A percentile compares a stretch with the other conserved stretches of the same genome.
phyloP scores from a whole-genome alignment of 2,329 filamentous ascomycete species.

The Colletotrichum orchidophilum region DNA sequence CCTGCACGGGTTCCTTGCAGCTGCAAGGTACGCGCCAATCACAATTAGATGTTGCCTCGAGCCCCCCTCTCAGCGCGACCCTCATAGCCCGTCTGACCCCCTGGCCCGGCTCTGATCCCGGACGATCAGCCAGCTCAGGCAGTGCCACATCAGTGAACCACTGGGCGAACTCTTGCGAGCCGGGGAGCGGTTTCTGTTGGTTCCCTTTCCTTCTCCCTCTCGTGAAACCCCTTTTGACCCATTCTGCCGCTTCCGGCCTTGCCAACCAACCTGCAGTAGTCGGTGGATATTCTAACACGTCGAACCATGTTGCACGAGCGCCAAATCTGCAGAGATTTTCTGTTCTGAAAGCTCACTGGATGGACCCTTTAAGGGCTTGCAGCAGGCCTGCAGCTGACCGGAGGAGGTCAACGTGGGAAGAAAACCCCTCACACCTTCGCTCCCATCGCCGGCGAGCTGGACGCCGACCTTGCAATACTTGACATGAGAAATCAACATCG shows the following conservation, averaged over 20 bases:
- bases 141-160: conserved; percentile 25
- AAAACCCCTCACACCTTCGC: conserved; percentile 7
- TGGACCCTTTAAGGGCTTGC: conserved; percentile 13
- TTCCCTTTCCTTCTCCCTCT: not conserved
- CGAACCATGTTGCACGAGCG: conserved; percentile 1
- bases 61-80: conserved; percentile 17
- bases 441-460: too few species aligned
- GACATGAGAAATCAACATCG: not conserved
- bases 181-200: not conserved
- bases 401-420: not conserved
- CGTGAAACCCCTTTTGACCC: not conserved
- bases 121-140: conserved; percentile 33
- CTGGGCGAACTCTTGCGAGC: not conserved
- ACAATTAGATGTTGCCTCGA: not conserved
- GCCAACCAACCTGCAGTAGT: conserved; percentile 29
- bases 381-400: not conserved
- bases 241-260: conserved; percentile 1
- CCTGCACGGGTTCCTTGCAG: conserved; percentile 29
- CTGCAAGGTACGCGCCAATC: conserved; percentile 33
- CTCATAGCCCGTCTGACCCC: conserved; percentile 17
- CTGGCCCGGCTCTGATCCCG: conserved; percentile 33
- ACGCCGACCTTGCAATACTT: not conserved
- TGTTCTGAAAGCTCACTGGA: not conserved
- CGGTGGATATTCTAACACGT: conserved; percentile 15
- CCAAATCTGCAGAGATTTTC: conserved; percentile 15